Evolutionary conservation across 208 protist genomes (phyloP), one percentile per base, ranked within the genome.

Genomic region (Jaenimonas drosophilae): DNA sequence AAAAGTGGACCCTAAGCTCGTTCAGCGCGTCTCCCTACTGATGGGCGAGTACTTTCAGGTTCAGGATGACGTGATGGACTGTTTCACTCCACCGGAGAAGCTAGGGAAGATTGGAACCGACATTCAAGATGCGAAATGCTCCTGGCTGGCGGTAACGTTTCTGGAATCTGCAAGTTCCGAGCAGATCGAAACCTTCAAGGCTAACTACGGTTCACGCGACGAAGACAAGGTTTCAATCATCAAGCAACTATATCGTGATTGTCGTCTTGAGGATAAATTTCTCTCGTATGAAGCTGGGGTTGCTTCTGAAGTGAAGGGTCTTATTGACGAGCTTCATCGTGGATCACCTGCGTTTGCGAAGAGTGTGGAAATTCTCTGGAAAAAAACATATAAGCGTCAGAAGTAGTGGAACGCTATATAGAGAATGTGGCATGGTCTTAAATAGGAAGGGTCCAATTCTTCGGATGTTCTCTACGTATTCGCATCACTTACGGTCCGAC

Each of bases 31-130:
- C 28, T 63, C 93, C 6, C 60, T 97, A 47, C 43, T 90, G 23
- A 98, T 99, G 88, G 96, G 96, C 40, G 87, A 97, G 61, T 98
- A 96, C 62, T 98, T 99, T 59, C 97, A 98, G 70, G 78, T 96
- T 29, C 96, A 98, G 76, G 97, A 99, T 59, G 97, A 99, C 64
- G 96, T 95, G 46, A 92, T 99, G 66, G 97, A 99, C 72, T 96
- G 91, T 57, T 99, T 96, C 58, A 97, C 86, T 37, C 74, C 92
- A 19, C 92, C 95, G 30, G 78, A 91, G 55, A 76, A 93, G 33
- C 84, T 98, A 24, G 97, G 97, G 47, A 99, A 99, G 70, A 86
- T 98, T 41, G 96, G 97, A 6, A 96, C 94, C 12, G 97, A 99
- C 68, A 98, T 99, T 53, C 81, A 98, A 58, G 97, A 99, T 48